phyloP scores from a whole-genome alignment of 78 protist genomes.

The Dictyostelium capitatum region DNA sequence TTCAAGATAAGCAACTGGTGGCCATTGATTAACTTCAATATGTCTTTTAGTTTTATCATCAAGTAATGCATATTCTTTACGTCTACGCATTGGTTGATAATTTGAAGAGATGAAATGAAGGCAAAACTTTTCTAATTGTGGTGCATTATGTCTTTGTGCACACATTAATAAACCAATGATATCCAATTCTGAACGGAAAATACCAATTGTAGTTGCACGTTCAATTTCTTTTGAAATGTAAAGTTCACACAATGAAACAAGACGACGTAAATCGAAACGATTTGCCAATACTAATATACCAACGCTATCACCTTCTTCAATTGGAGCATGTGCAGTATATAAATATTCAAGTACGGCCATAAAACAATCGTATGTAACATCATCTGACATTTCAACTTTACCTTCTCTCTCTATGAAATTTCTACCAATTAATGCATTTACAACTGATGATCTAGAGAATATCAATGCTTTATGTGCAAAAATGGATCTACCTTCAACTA shows the following conservation, averaged over 20 bases:
- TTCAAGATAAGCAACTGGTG: conserved; percentile 71
- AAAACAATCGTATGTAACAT: conserved; percentile 38
- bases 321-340: conserved; percentile 86
- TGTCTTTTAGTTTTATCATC: conserved; percentile 27
- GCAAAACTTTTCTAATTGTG: conserved; percentile 82
- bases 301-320: conserved; percentile 73
- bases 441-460: conserved; percentile 43
- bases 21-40: conserved; percentile 86
- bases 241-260: conserved; percentile 86
- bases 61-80: conserved; percentile 47
- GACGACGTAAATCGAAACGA: conserved; percentile 67
- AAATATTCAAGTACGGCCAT: conserved; percentile 81
- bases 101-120: conserved; percentile 84
- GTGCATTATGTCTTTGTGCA: conserved; percentile 80
- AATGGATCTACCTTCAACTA: conserved; percentile 59
- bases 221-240: conserved; percentile 82
- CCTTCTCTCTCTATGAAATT: conserved; percentile 54
- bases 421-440: conserved; percentile 45
- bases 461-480: conserved; percentile 82
- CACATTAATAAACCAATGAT: conserved; percentile 67
- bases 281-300: conserved; percentile 80
- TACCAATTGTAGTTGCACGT: conserved; percentile 63
- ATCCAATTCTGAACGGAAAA: conserved; percentile 79
- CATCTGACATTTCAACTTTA: conserved; percentile 36
- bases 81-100: conserved; percentile 78